Evolutionary conservation across 371 early-diverging fungal genomes (phyloP).

Genomic region (Lichtheimia corymbifera): DNA sequence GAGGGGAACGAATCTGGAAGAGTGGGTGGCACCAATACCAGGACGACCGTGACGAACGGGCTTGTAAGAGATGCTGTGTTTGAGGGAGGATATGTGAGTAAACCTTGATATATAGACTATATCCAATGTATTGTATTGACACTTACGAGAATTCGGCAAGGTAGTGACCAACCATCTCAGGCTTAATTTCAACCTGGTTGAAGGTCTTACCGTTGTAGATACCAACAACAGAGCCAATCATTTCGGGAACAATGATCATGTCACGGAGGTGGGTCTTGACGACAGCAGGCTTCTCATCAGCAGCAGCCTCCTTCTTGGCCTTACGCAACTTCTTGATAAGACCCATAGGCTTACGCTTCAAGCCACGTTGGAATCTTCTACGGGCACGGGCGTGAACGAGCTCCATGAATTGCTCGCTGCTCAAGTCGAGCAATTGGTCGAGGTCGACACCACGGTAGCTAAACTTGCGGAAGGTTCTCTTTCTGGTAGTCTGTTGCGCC

Average conservation of each 20-base stretch:
- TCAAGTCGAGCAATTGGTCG: conserved; percentile 82
- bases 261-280: conserved; percentile 99
- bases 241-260: conserved; percentile 99
- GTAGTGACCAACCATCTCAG: conserved; percentile 99
- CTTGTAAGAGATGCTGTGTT: conserved; percentile 86
- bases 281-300: conserved; percentile 92
- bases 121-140: background rate
- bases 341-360: conserved; percentile 96
- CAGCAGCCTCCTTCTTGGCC: conserved; percentile 89
- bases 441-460: conserved; percentile 98
- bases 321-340: conserved; percentile 95
- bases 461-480: conserved; percentile 96
- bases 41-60: conserved; percentile 99
- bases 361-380: conserved; percentile 96
- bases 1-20: conserved; percentile 88
- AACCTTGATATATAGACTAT: background rate
- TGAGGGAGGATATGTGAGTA: background rate
- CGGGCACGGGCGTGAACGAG: conserved; percentile 95
- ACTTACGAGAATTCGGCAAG: conserved; percentile 86
- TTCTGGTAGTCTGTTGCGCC: conserved; percentile 57
- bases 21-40: conserved; percentile 99
- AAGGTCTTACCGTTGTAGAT: conserved; percentile 99
- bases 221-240: conserved; percentile 98
- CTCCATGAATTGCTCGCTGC: conserved; percentile 91
- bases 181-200: conserved; percentile 99